A percentile compares a stretch with the other conserved stretches of the same genome.
phyloP scores from a whole-genome alignment of 345 rosid genomes.

The Ceriops decandra region DNA sequence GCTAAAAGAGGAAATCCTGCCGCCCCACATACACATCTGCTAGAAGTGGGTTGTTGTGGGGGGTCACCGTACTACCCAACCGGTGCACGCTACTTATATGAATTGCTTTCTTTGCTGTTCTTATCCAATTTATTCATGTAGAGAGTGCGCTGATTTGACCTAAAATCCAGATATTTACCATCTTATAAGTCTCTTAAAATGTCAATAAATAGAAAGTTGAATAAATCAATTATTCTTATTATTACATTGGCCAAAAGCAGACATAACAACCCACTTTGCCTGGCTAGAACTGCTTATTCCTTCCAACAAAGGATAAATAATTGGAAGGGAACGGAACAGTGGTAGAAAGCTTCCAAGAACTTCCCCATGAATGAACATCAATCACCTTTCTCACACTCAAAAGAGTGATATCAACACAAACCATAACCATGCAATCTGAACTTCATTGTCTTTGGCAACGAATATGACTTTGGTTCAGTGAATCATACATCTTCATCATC shows the following conservation, averaged over 20 bases:
- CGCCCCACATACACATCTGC: too few relatives aligned
- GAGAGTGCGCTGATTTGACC: neutral
- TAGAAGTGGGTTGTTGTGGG: too few relatives aligned
- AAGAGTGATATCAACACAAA: constrained; percentile 31
- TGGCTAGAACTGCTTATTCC: constrained; percentile 24
- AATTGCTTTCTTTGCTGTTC: too few relatives aligned
- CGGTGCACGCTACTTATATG: too few relatives aligned
- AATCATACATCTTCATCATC: constrained; percentile 60
- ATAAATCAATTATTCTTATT: constrained; percentile 29
- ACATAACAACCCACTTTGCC: constrained; percentile 21
- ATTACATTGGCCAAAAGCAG: constrained; percentile 19
- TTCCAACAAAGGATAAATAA: constrained; percentile 23
- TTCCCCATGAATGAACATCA: constrained; percentile 5
- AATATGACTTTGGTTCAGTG: neutral
- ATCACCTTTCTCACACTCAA: constrained; percentile 19
- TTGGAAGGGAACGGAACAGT: constrained; percentile 26
- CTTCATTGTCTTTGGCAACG: constrained; percentile 2
- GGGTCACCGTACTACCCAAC: too few relatives aligned
- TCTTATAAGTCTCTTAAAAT: constrained; percentile 1
- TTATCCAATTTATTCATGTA: too few relatives aligned
- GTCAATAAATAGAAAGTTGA: constrained; percentile 21
- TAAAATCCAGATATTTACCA: neutral
- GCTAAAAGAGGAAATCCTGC: too few relatives aligned
- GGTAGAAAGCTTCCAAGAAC: constrained; percentile 10
- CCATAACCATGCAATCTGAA: constrained; percentile 23